Conservation (phyloP, 2,329 filamentous ascomycete species). For the Plectosphaerella cucumerina region DNA sequence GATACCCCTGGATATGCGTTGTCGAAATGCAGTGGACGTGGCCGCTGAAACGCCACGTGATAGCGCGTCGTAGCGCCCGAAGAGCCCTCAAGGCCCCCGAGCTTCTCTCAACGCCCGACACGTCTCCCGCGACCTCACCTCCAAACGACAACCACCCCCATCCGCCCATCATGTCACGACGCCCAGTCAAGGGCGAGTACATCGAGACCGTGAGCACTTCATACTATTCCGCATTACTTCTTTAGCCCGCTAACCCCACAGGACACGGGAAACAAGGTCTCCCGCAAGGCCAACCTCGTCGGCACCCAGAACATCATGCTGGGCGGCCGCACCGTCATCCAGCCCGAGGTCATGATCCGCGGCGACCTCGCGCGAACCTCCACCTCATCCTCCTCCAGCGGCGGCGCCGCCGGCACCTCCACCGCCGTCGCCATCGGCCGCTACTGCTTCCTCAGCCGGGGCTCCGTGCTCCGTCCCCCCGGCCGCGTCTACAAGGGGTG, state of each 20-base stretch:
- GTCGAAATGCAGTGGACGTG: not conserved
- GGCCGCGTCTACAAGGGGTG: conserved; percentile 75
- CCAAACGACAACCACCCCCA: not conserved
- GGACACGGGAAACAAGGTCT: conserved; percentile 99
- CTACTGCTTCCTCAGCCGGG: conserved; percentile 82
- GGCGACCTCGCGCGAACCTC: conserved; percentile 73
- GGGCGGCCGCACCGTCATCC: conserved; percentile 91
- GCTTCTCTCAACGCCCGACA: not conserved
- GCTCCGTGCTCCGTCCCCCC: conserved; percentile 76
- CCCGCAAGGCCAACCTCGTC: conserved; percentile 83
- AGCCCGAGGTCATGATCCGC: conserved; percentile 89
- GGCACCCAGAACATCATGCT: conserved; percentile 98
- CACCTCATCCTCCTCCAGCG: conserved; percentile 29
- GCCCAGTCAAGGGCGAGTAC: conserved; percentile 82
- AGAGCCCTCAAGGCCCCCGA: not conserved
- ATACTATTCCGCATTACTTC: too few relatives aligned
- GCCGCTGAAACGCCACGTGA: not conserved
- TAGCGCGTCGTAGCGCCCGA: not conserved
- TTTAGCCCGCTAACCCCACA: conserved; percentile 27
- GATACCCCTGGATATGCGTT: too few relatives aligned
- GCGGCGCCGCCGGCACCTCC: conserved; percentile 42
- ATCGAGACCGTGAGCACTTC: conserved; percentile 76
- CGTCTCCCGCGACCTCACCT: not conserved
- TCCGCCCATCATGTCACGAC: conserved; percentile 62
- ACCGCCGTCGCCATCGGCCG: conserved; percentile 83